A percentile compares a stretch with the other conserved stretches of the same genome.
Conservation (phyloP, 192 early-diverging fungal genomes). For the Kappamyces sp. region DNA sequence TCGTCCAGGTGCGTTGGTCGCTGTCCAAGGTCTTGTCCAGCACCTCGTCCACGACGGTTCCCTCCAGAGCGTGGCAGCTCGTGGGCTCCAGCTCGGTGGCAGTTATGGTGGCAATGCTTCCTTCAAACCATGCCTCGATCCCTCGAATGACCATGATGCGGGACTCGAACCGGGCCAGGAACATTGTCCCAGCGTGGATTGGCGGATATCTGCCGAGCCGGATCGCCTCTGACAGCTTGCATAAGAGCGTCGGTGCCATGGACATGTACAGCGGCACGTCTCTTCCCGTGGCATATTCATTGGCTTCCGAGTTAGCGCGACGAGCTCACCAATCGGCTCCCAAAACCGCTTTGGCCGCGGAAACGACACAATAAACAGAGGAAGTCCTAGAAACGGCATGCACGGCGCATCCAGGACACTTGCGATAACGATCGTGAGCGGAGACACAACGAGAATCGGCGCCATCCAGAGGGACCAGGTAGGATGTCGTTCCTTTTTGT, state of each 20-base stretch:
- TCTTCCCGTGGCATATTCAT: constrained; percentile 22
- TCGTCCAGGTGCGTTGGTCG: background rate
- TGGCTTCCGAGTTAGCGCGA: constrained; percentile 15
- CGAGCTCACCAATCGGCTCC: constrained; percentile 22
- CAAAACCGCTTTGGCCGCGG: constrained; percentile 32
- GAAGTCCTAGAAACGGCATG: constrained; percentile 31
- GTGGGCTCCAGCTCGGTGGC: constrained; percentile 38
- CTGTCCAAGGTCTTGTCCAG: constrained; percentile 18
- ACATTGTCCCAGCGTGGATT: constrained; percentile 7
- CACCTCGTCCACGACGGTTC: constrained; percentile 30
- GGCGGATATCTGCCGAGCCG: constrained; percentile 11
- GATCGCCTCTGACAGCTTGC: constrained; percentile 14
- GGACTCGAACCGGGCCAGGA: constrained; percentile 28
- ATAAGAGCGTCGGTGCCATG: constrained; percentile 28
- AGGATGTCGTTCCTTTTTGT: constrained; percentile 19
- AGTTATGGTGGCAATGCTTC: constrained; percentile 19
- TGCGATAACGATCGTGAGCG: constrained; percentile 20
- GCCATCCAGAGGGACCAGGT: constrained; percentile 15
- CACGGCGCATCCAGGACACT: constrained; percentile 30
- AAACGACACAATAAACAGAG: constrained; percentile 38
- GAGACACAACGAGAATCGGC: constrained; percentile 17
- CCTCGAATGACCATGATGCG: constrained; percentile 29
- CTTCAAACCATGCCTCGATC: constrained; percentile 34
- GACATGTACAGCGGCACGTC: constrained; percentile 30
- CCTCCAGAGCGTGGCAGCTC: constrained; percentile 39